Evolutionary conservation across 2,329 filamentous ascomycete species (phyloP), one percentile per base, ranked within the genome.

Genomic region (Apiospora hydei): DNA sequence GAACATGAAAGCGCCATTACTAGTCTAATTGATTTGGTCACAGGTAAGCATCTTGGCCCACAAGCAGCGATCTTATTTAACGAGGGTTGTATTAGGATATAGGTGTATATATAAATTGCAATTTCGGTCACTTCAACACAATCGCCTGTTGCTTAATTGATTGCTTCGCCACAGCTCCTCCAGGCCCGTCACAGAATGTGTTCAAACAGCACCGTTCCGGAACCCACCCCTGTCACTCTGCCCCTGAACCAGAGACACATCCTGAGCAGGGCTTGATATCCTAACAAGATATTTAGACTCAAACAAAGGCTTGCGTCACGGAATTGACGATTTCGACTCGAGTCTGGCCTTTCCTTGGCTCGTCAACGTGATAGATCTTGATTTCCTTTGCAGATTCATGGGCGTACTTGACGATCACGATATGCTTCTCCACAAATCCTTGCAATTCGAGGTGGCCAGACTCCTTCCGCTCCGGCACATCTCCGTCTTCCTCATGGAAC

Each of bases 401-500:
- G 8, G 53, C 2, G 3, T 38, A 8, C 26, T 61, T 61, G 26
- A 34, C 51, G 10, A 38, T 21, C 16, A 61, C 53, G 10, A 38
- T 7, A 18, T 38, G 53, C 7, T 34, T 34, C 53, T 61, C 1
- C 6, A 38, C 26, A 61, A 61, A 61, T 0, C 21, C 53, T n/a
- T 61, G 30, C 4, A 77, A 53, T 24, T 75, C 73, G 4, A 21
- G 61, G 41, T 77, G 75, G 1, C 75, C 75, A 30, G 61, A 53
- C 49, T 75, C 70, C 14, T 73, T 38, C 14, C 71, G 68, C 18
- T 75, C 67, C 13, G 26, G 43, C 2, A 75, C 70, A 53, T 74
- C 75, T 66, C 72, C 73, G 43, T 77, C 75, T 46, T 77, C 76
- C 16, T 75, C 67, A 34, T 75, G 67, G 26, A 76, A 77, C 18